Evolutionary conservation across 1,284 basidiomycete genomes (phyloP).

Genomic region (Schizophyllum amplum): DNA sequence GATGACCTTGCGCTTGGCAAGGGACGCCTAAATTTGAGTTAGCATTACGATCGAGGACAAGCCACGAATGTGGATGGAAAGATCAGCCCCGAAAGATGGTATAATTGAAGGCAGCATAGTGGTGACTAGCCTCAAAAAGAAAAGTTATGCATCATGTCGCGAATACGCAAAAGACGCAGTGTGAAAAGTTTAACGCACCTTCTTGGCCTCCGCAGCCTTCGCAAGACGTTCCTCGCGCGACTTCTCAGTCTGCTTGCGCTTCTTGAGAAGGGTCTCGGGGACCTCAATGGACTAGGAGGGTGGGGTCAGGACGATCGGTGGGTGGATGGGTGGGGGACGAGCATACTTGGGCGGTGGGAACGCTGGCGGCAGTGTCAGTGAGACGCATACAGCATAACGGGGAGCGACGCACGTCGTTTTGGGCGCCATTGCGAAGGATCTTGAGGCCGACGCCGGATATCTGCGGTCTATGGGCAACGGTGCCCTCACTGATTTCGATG

Average conservation of each 20-base stretch:
- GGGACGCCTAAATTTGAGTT: conserved; percentile 12
- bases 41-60: conserved; percentile 3
- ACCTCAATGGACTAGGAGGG: conserved; percentile 72
- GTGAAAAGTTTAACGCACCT: conserved; percentile 54
- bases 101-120: conserved; percentile 75
- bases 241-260: conserved; percentile 98
- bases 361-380: neutral
- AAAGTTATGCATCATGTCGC: conserved; percentile 75
- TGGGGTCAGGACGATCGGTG: neutral
- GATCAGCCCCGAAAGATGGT: conserved; percentile 98
- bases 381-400: neutral
- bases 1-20: conserved; percentile 86
- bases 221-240: conserved; percentile 91
- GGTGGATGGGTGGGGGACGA: neutral
- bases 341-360: neutral
- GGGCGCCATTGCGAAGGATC: neutral
- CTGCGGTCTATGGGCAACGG: neutral
- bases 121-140: conserved; percentile 67
- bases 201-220: conserved; percentile 82
- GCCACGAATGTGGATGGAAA: conserved; percentile 11
- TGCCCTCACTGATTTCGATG: neutral
- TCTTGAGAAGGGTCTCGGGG: conserved; percentile 98
- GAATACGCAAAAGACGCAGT: conserved; percentile 16
- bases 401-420: neutral
- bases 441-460: neutral